Conservation (phyloP, 2,329 filamentous ascomycete species). For the Sclerotiophoma versabilis region DNA sequence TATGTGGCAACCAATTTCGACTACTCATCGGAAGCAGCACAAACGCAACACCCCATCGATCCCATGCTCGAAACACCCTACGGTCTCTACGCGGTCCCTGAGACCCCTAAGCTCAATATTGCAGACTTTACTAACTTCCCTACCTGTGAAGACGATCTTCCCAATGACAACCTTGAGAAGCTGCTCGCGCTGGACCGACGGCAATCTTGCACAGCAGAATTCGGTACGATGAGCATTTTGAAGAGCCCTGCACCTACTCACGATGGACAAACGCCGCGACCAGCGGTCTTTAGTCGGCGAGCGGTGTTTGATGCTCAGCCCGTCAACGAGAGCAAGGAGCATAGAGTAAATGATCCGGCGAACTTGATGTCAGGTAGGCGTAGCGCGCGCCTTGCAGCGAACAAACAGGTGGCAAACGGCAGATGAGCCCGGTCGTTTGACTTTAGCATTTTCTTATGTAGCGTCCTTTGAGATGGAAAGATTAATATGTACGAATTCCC, state of each 20-base stretch:
- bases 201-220: not conserved
- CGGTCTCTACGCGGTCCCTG: constrained; percentile 1
- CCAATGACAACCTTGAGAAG: constrained; percentile 10
- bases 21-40: not conserved
- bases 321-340: constrained; percentile 24
- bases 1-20: not conserved
- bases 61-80: not conserved
- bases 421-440: not conserved
- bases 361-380: constrained; percentile 7
- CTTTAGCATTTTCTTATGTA: not conserved
- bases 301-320: constrained; percentile 27
- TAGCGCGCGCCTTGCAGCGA: not conserved
- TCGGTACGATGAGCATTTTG: not conserved
- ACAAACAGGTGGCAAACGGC: not conserved
- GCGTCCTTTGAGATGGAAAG: not conserved
- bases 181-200: constrained; percentile 8
- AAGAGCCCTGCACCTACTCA: not conserved
- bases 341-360: constrained; percentile 23
- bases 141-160: not conserved
- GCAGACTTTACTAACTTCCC: constrained; percentile 6
- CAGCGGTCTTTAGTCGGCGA: constrained; percentile 17
- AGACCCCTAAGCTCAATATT: constrained; percentile 5
- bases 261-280: not conserved
- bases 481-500: not conserved
- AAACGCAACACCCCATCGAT: not conserved